Evolutionary conservation across 768 basidiomycete genomes (phyloP).

Genomic region (Lactifluus rugatus): DNA sequence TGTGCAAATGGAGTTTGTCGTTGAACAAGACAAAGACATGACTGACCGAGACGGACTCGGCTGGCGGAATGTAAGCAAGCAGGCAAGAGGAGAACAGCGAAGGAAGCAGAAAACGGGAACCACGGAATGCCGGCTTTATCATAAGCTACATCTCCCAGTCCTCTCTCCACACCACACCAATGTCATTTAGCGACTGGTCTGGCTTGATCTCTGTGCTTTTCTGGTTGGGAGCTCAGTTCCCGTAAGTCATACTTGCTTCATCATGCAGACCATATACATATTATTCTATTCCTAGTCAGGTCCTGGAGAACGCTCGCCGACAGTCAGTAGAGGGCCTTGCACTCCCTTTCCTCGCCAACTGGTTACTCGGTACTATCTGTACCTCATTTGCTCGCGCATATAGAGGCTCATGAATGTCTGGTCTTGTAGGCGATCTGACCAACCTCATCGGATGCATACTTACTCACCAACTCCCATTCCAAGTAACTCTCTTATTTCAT

Average conservation of each 20-base stretch:
- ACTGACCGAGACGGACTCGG: neutral
- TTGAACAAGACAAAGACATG: conserved; percentile 6
- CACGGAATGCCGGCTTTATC: neutral
- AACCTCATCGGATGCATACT: conserved; percentile 88
- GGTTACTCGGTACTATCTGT: conserved; percentile 65
- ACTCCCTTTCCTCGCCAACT: conserved; percentile 86
- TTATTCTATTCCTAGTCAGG: conserved; percentile 44
- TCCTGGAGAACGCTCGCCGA: conserved; percentile 63
- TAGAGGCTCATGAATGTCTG: neutral
- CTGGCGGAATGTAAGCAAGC: neutral
- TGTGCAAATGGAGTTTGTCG: neutral
- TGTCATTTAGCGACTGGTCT: conserved; percentile 47
- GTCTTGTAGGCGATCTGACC: conserved; percentile 67
- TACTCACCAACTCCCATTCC: conserved; percentile 91
- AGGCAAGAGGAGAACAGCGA: neutral
- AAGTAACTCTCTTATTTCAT: conserved; percentile 38
- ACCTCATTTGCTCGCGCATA: neutral
- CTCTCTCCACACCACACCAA: conserved; percentile 16
- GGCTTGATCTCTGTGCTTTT: conserved; percentile 65
- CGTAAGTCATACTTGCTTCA: conserved; percentile 42
- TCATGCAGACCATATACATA: neutral
- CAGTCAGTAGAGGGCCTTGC: conserved; percentile 87
- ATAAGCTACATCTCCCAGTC: too few relatives aligned
- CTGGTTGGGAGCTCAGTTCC: conserved; percentile 85
- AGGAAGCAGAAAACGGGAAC: neutral